Conservation (phyloP, 768 basidiomycete species). For the Psilocybe cyanescens region DNA sequence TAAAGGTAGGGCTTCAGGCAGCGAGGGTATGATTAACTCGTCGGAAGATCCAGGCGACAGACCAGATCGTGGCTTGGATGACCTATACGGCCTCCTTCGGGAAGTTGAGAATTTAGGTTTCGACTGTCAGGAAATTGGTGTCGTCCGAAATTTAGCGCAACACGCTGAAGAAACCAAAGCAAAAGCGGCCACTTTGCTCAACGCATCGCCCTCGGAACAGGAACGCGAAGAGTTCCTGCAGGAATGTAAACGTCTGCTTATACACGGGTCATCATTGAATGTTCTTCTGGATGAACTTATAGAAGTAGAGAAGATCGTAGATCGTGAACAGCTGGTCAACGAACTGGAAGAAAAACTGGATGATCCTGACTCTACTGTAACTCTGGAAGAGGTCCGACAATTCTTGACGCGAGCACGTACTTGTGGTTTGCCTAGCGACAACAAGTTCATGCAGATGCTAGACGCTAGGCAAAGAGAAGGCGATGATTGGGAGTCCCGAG, state of each 20-base stretch:
- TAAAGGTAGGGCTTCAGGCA: conserved; percentile 53
- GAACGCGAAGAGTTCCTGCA: conserved; percentile 61
- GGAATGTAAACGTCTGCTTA: conserved; percentile 72
- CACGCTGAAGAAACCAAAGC: conserved; percentile 68
- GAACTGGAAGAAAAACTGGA: conserved; percentile 79
- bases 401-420: conserved; percentile 71
- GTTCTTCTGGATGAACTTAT: conserved; percentile 82
- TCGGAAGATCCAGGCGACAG: conserved; percentile 65
- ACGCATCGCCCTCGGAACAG: conserved; percentile 39
- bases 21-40: conserved; percentile 32
- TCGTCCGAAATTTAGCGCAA: conserved; percentile 55
- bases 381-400: conserved; percentile 78
- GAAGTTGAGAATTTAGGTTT: conserved; percentile 85
- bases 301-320: conserved; percentile 80
- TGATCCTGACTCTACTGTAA: conserved; percentile 57
- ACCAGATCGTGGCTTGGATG: conserved; percentile 72
- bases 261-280: conserved; percentile 76
- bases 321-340: conserved; percentile 74
- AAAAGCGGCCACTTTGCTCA: conserved; percentile 58
- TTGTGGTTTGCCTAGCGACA: conserved; percentile 66
- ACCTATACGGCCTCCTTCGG: conserved; percentile 67
- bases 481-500: conserved; percentile 76
- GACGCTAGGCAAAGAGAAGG: conserved; percentile 70
- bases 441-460: conserved; percentile 67
- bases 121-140: conserved; percentile 75